Percentiles rank a stretch among this genome's conserved stretches.
These are phyloP conservation scores for Salvia hispanica DNA, from an alignment of 257 asterid species.

Conservation along the genomic window DNA sequence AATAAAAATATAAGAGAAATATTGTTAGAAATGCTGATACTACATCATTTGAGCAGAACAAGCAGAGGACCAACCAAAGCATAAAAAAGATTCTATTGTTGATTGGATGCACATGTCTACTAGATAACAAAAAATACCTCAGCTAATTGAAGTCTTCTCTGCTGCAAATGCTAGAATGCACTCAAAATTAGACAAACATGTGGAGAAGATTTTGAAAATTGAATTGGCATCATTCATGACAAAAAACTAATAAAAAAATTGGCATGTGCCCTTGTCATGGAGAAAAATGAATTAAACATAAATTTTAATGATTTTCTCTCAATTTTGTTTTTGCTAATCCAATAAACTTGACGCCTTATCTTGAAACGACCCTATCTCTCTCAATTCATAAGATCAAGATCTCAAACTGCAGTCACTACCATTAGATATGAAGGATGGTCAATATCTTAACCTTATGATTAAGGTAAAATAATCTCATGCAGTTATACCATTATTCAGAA, in stretches of 20 bases:
- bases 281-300: neutral
- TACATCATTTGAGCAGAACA: neutral
- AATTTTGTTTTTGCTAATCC: neutral
- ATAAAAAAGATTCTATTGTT: neutral
- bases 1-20: slow-evolving; percentile 13
- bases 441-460: no score
- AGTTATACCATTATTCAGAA: neutral
- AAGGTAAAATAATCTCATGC: neutral
- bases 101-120: slow-evolving; percentile 2
- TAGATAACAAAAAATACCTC: neutral
- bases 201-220: neutral
- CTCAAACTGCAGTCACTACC: no score
- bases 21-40: slow-evolving; percentile 9
- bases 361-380: no score
- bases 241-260: neutral
- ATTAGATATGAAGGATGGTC: no score
- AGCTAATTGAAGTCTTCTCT: neutral
- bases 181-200: neutral
- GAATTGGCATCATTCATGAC: neutral
- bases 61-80: slow-evolving; percentile 23
- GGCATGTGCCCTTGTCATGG: neutral
- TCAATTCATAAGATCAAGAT: no score
- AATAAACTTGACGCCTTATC: no score
- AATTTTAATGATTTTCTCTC: neutral
- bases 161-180: neutral